Conservation (phyloP, 1,284 basidiomycete species). For the Trichosporon faecale region DNA sequence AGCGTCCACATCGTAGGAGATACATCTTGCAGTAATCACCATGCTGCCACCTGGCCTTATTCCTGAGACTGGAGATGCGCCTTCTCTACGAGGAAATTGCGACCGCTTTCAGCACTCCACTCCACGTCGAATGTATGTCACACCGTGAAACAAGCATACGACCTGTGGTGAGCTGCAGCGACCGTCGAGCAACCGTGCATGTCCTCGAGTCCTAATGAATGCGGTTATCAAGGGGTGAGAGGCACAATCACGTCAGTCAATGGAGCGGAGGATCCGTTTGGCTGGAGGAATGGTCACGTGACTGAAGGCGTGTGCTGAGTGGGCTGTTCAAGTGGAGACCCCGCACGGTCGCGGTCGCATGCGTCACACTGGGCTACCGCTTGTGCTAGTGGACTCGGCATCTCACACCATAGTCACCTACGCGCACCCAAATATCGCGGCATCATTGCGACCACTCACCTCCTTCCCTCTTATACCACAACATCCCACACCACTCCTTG, state of each 20-base stretch:
- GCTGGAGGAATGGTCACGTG: not conserved
- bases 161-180: no score
- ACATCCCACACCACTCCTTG: not conserved
- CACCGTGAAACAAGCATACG: no score
- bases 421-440: conserved; percentile 7
- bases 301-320: not conserved
- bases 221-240: not conserved
- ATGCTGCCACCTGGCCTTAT: no score
- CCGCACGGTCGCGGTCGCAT: conserved; percentile 2
- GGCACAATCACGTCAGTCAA: not conserved
- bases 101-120: no score
- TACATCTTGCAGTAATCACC: no score
- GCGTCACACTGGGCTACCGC: conserved; percentile 4
- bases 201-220: no score
- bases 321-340: not conserved
- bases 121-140: no score
- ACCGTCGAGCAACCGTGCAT: no score
- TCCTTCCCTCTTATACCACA: not conserved
- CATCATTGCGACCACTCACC: not conserved
- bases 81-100: no score
- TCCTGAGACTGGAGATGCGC: no score
- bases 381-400: conserved; percentile 1
- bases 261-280: not conserved
- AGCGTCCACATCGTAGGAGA: no score
- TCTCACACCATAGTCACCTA: conserved; percentile 10